These are phyloP conservation scores for Pseudogymnoascus sp. DNA, from an alignment of 2,329 filamentous ascomycete genomes.

Conservation along the genomic window DNA sequence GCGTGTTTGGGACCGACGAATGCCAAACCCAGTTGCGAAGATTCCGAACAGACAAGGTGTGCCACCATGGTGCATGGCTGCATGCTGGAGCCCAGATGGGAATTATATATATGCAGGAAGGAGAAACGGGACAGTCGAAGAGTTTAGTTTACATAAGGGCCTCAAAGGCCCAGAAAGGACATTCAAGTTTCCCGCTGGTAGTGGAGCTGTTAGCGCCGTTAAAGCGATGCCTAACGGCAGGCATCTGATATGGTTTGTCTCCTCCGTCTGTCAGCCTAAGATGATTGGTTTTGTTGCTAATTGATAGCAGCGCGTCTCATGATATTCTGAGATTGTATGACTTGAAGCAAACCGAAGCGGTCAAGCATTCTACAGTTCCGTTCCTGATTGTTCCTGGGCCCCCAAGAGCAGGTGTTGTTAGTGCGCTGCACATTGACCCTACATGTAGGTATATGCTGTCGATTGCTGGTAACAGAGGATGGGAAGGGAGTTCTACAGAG, in stretches of 20 bases:
- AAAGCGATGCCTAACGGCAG: slow-evolving; percentile 86
- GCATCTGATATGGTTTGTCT: slow-evolving; percentile 71
- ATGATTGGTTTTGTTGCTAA: slow-evolving; percentile 7
- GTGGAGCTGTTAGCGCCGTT: slow-evolving; percentile 81
- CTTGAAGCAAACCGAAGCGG: slow-evolving; percentile 52
- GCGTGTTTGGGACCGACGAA: slow-evolving; percentile 85
- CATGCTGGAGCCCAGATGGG: slow-evolving; percentile 91
- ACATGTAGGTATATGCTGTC: slow-evolving; percentile 87
- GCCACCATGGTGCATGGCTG: slow-evolving; percentile 95
- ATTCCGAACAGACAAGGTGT: slow-evolving; percentile 66
- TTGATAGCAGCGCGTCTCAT: slow-evolving; percentile 64
- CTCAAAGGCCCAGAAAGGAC: slow-evolving; percentile 66
- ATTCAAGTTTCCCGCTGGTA: slow-evolving; percentile 82
- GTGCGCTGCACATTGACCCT: slow-evolving; percentile 76
- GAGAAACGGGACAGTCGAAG: slow-evolving; percentile 86
- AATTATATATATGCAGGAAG: slow-evolving; percentile 92
- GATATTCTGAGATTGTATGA: slow-evolving; percentile 94
- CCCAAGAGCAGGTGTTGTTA: slow-evolving; percentile 75
- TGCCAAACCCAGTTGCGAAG: slow-evolving; percentile 66
- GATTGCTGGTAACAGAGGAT: slow-evolving; percentile 83
- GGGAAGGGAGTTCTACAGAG: slow-evolving; percentile 87
- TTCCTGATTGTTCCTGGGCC: slow-evolving; percentile 95
- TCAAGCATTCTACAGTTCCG: slow-evolving; percentile 72
- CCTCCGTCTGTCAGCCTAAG: not conserved
- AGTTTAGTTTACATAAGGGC: slow-evolving; percentile 79